Base-by-base conservation (phyloP, 306 rosid genomes). In the Medicago arabica region DNA sequence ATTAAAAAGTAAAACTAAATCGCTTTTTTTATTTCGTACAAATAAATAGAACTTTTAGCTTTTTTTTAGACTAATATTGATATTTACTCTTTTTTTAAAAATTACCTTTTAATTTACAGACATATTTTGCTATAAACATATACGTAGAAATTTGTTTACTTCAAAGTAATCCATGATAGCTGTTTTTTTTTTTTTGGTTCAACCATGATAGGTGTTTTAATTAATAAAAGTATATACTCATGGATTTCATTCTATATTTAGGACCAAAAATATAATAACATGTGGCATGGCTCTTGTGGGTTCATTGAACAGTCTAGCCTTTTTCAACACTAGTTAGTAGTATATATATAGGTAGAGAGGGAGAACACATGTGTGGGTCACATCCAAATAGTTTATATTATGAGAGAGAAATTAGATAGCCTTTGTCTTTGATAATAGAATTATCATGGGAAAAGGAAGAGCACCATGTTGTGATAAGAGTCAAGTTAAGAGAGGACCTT, bases 401-500 rank as follows among this genome's bases (percentile, higher is more conserved):
- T 25, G 72, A 66, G 78, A 72, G 75, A 64, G 58, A 51, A 25
- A 31, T 18, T 21, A 67, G 9, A 78, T 12, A 62, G 19, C 36
- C 21, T 38, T 19, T 43, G 44, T 7, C 3, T 47, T 38, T 19
- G 65, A 66, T 46, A 72, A 63, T 46, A 60, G 66, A 41, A 13
- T 18, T 17, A 86, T 85, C 17, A 90, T 92, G 98, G 97, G 97
- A 9, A 95, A 84, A 80, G 98, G 98, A 86, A 92, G 97, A 78
- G 87, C 96, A 62, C 98, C 97, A 18, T 95, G 98, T 10, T 95
- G 98, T 82, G 97, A 95, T 68, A 95, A 90, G 87, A 76, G 49
- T 43, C 75, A 86, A 87, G 98, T 95, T 83, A 95, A 92, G 89
- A 89, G 93, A 81, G 98, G 98, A 7, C 98, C 98, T 15, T 95